Conservation (phyloP, 1,139 yeast species). For the Saccharomyces hybrid region DNA sequence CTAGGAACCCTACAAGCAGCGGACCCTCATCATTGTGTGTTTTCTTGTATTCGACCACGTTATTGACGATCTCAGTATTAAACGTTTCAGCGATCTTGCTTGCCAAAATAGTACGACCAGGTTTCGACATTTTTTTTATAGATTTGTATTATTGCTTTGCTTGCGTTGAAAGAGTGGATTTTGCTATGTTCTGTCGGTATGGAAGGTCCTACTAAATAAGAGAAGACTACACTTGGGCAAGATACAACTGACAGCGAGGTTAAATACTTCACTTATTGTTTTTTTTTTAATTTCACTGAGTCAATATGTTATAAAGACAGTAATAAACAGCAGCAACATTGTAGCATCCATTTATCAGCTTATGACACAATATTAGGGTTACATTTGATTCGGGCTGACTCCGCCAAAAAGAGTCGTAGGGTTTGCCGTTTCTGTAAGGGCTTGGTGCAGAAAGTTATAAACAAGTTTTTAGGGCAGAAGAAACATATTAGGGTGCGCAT, state of each 20-base stretch:
- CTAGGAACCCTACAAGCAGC: conserved; percentile 79
- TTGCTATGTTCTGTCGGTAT: not conserved
- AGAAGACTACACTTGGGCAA: not conserved
- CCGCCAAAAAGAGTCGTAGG: not conserved
- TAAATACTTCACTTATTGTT: not conserved
- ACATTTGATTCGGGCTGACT: not conserved
- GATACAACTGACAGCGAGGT: not conserved
- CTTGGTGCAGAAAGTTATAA: not conserved
- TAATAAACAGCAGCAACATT: not conserved
- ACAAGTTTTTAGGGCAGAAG: no score
- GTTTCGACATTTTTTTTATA: conserved; percentile 13
- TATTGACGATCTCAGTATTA: conserved; percentile 59
- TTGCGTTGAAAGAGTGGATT: not conserved
- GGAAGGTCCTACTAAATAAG: not conserved
- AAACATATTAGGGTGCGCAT: no score
- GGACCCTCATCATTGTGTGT: conserved; percentile 40
- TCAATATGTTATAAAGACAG: not conserved
- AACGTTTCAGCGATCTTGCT: conserved; percentile 79
- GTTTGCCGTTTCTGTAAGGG: not conserved
- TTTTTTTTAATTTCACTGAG: not conserved
- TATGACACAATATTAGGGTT: not conserved
- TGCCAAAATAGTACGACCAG: conserved; percentile 81
- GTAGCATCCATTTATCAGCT: not conserved
- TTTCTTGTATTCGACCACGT: conserved; percentile 42
- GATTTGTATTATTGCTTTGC: not conserved